Base-by-base conservation (phyloP, 2,329 filamentous ascomycete species). In the Hypoxylon sp. region DNA sequence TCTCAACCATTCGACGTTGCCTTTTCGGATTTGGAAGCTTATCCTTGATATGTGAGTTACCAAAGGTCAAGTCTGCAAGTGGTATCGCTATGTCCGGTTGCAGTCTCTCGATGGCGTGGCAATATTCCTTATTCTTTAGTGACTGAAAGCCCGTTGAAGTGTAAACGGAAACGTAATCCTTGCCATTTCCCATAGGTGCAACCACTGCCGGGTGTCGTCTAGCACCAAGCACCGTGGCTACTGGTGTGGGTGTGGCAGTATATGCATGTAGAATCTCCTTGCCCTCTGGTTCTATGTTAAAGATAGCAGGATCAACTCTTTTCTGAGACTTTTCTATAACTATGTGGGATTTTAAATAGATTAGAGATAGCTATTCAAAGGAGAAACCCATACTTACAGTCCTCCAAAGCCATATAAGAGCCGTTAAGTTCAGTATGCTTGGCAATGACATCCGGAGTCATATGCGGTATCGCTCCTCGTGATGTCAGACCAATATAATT, bases 61-160 rank as follows among this genome's bases (percentile, higher is more conserved):
- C 81, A 72, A 87, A 87, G 33, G 86, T 84, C 9, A 94, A 86
- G 79, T 99, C 96, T 4, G 91, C 92, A 56, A 97, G 80, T 0
- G 90, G 90, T 24, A 98, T 85, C 37, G 91, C 88, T 59, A 98
- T 91, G 76, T 99, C 95, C 0, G 95, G 93, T 56, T 85, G 84
- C 37, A 97, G 81, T n/a, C 82, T 85, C 65, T 86, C 81, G 33
- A 92, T 84, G 17, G 90, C 89, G 5, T 88, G 82, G 35, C 86
- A 83, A 81, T 96, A 98, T 59, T 92, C 88, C 5, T 88, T 84
- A 0, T 89, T 88, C 33, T 87, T 86, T 35, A 98, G 83, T 63
- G 87, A 85, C 68, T 89, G 87, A 80, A 97, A 97, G 31, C 96
- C 96, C 0, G 94, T 93, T 0, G 94, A 95, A 1, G 96, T 97